Evolutionary conservation across 2,329 filamentous ascomycete species (phyloP).

Genomic region (Fusarium luffae): DNA sequence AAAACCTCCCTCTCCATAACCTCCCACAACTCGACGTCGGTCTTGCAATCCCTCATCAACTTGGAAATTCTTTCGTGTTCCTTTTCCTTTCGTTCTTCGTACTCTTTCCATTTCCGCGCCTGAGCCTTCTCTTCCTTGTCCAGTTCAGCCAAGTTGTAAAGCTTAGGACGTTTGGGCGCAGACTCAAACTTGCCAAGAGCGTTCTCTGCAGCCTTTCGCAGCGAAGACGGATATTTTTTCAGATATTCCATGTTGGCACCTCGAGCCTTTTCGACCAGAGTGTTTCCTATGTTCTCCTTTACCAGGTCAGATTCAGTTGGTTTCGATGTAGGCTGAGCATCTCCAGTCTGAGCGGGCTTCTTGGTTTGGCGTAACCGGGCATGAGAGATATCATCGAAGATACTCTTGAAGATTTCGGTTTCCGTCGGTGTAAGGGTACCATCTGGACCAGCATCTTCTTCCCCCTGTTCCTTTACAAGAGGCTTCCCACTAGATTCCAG

Average conservation of each 20-base stretch:
- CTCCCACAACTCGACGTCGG: slow-evolving; percentile 74
- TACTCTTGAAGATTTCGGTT: slow-evolving; percentile 68
- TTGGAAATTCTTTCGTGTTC: slow-evolving; percentile 65
- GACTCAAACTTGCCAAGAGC: slow-evolving; percentile 54
- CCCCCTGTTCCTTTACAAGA: neutral
- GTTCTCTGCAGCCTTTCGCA: slow-evolving; percentile 54
- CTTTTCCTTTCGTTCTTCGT: slow-evolving; percentile 54
- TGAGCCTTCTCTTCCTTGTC: slow-evolving; percentile 48
- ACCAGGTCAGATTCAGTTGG: neutral
- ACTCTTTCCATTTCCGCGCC: slow-evolving; percentile 49
- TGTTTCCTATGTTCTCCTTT: slow-evolving; percentile 36
- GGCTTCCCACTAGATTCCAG: slow-evolving; percentile 27
- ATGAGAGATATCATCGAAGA: slow-evolving; percentile 59
- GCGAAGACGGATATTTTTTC: slow-evolving; percentile 52
- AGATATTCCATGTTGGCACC: slow-evolving; percentile 50
- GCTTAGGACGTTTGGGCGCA: slow-evolving; percentile 43
- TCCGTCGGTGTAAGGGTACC: slow-evolving; percentile 70
- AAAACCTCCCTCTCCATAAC: slow-evolving; percentile 76
- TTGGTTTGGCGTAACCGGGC: slow-evolving; percentile 49
- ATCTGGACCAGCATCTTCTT: slow-evolving; percentile 5
- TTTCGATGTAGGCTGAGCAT: slow-evolving; percentile 2
- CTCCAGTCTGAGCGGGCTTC: slow-evolving; percentile 28
- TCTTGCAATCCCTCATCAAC: slow-evolving; percentile 64
- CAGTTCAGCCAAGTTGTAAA: slow-evolving; percentile 46
- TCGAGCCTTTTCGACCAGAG: slow-evolving; percentile 50